Evolutionary conservation across 345 rosid genomes (phyloP).

Genomic region (Salix arbutifolia): DNA sequence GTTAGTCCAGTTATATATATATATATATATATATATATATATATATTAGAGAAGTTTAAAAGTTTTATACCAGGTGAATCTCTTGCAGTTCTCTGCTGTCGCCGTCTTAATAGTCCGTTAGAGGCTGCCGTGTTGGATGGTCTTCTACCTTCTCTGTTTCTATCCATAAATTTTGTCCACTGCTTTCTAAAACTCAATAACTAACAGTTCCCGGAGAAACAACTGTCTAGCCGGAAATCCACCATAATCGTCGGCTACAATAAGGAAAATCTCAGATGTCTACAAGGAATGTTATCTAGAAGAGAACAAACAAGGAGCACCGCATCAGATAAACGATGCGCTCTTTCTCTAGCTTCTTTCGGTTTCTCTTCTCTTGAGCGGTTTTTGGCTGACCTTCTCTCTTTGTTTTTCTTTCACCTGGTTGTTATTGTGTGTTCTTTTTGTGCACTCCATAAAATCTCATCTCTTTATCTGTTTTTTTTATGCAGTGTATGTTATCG

Average conservation of each 20-base stretch:
- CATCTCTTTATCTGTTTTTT: slow-evolving; percentile 11
- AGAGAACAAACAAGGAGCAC: background rate
- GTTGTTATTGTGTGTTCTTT: background rate
- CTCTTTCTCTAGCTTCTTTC: background rate
- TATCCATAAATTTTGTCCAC: slow-evolving; percentile 35
- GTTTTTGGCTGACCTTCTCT: background rate
- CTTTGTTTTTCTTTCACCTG: slow-evolving; percentile 6
- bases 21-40: too few species aligned
- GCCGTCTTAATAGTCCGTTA: slow-evolving; percentile 41
- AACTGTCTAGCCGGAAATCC: background rate
- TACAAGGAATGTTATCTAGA: background rate
- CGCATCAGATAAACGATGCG: background rate
- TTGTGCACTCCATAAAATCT: background rate
- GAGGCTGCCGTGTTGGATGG: slow-evolving; percentile 31
- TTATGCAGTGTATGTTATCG: slow-evolving; percentile 2
- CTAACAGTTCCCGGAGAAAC: background rate
- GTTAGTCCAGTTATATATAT: background rate
- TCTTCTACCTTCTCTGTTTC: slow-evolving; percentile 43
- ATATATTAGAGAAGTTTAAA: background rate
- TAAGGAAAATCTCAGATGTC: background rate
- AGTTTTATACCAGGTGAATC: slow-evolving; percentile 27
- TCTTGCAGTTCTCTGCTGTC: slow-evolving; percentile 33
- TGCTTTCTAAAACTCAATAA: background rate
- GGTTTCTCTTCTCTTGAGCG: background rate
- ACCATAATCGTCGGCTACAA: slow-evolving; percentile 13